phyloP scores from a whole-genome alignment of 306 rosid genomes.

The Acmispon strigosus region DNA sequence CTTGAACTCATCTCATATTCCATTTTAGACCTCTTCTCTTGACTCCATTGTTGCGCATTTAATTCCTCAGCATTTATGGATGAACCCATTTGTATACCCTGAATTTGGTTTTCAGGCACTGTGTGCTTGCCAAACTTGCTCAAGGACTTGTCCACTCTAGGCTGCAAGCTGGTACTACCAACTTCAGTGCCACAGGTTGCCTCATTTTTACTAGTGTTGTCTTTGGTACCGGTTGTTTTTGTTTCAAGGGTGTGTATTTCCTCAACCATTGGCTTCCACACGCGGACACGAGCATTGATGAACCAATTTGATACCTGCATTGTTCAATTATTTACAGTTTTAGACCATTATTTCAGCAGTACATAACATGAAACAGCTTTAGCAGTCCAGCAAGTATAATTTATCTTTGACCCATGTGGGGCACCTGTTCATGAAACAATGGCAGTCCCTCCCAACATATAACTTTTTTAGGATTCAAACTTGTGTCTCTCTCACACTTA shows the following conservation, averaged over 20 bases:
- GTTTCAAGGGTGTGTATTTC: conserved; percentile 91
- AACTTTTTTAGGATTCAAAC: no score
- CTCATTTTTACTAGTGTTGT: conserved; percentile 19
- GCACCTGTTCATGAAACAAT: no score
- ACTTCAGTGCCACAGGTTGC: conserved; percentile 20
- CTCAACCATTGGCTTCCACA: conserved; percentile 99
- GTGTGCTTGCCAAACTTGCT: conserved; percentile 16
- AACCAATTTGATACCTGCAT: conserved; percentile 91
- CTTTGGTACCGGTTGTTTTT: conserved; percentile 28
- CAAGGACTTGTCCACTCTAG: conserved; percentile 8
- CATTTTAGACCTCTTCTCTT: conserved; percentile 56
- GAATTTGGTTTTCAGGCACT: conserved; percentile 28
- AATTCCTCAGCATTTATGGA: conserved; percentile 10
- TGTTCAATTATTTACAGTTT: background rate
- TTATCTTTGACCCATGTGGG: no score
- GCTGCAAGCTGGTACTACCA: conserved; percentile 17
- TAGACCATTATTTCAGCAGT: background rate
- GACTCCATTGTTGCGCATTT: conserved; percentile 33
- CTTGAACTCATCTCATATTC: conserved; percentile 41
- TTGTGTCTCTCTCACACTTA: no score
- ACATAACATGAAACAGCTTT: background rate
- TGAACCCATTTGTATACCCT: conserved; percentile 21
- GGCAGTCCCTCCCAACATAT: no score
- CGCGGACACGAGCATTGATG: conserved; percentile 83
- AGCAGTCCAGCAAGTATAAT: no score